phyloP scores from a whole-genome alignment of 345 rosid genomes.

The Salix dunnii region DNA sequence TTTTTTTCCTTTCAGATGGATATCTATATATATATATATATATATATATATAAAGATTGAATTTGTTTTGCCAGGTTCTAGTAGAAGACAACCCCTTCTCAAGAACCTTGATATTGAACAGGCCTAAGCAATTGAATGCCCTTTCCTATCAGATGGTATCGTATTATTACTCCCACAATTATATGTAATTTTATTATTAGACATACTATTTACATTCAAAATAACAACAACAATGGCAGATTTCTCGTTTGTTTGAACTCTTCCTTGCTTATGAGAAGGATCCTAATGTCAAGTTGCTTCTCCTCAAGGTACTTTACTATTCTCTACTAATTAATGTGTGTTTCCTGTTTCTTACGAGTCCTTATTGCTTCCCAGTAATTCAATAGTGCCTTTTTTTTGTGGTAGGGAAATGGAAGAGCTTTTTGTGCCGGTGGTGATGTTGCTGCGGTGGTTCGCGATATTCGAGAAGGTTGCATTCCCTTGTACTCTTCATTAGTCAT shows the following conservation, averaged over 20 bases:
- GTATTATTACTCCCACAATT: background rate
- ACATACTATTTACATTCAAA: background rate
- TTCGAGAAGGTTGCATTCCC: slow-evolving; percentile 32
- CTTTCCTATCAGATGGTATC: slow-evolving; percentile 55
- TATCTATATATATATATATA: too few relatives aligned
- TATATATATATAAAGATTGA: background rate
- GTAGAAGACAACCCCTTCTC: slow-evolving; percentile 50
- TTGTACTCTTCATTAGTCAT: background rate
- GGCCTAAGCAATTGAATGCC: slow-evolving; percentile 73
- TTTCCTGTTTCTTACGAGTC: background rate
- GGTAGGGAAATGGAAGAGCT: slow-evolving; percentile 71
- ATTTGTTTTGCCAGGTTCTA: slow-evolving; percentile 39
- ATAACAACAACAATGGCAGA: slow-evolving; percentile 26
- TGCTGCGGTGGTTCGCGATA: slow-evolving; percentile 47
- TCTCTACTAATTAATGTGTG: background rate
- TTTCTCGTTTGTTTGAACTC: slow-evolving; percentile 50
- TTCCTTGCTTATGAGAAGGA: slow-evolving; percentile 58
- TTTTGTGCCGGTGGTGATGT: slow-evolving; percentile 88
- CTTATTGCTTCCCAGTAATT: background rate
- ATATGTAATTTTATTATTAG: background rate
- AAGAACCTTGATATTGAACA: slow-evolving; percentile 60
- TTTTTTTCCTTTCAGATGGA: too few relatives aligned
- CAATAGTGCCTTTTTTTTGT: background rate
- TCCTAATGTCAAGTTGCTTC: slow-evolving; percentile 54
- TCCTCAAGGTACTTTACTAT: slow-evolving; percentile 53